Base-by-base conservation (phyloP, 1,284 basidiomycete genomes). In the Pascua guehoae region DNA sequence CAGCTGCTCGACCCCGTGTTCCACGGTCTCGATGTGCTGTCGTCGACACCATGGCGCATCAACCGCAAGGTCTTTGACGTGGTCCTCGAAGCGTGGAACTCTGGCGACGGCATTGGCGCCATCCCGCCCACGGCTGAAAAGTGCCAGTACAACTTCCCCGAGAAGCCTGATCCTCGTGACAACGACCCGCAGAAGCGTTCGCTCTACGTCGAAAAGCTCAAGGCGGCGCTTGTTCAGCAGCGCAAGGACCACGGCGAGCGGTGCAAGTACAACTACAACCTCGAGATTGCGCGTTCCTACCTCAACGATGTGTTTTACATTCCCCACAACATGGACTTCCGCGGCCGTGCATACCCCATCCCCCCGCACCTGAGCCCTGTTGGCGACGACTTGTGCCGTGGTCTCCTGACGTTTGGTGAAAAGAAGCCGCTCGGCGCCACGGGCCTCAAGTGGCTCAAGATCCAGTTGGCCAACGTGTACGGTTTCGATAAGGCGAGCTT, bases 301-400 rank as follows among this genome's bases (percentile, higher is more conserved):
- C 57, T 75, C 42, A 69, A 73, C 64, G 71, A 98, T 69, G 85
- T 81, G 0, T 88, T 98, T 75, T 98, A 93, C 78, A 83, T 96
- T 61, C 95, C 95, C 0, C 96, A 98, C 78, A 98, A 97, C 77
- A 82, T 98, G 70, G 96, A 99, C 77, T 99, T 98, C 84, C 86
- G 95, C 62, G 96, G 96, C 5, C 87, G 95, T 53, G 93, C 95
- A 0, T 99, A 99, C 72, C 95, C 96, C 4, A 88, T 98, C 52
- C 94, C 96, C 0, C 92, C 95, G 1, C 91, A 98, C 79, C 81
- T 99, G 60, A 94, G 88, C 69, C 96, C 98, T 69, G 90, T 98
- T 53, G 95, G 95, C 17, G 91, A 98, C 73, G 95, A 99, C 72
- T 81, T 98, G 15, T 89, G 88, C 65, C 87, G 95, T 72, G 91